Evolutionary conservation across 768 basidiomycete species (phyloP).

Genomic region (Russula ochroleuca): DNA sequence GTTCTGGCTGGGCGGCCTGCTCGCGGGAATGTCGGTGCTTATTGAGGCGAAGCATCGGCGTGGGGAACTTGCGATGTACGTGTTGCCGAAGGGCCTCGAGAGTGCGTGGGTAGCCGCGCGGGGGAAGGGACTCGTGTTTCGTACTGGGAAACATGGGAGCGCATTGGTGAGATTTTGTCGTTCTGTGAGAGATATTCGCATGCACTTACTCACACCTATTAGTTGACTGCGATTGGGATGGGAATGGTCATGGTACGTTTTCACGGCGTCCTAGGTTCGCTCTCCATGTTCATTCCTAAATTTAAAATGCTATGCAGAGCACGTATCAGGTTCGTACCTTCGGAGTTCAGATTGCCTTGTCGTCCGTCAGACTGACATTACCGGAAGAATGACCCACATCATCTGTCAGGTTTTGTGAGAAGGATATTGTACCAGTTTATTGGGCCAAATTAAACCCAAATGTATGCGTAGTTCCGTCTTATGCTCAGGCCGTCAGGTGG

Average conservation of each 20-base stretch:
- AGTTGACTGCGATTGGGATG: constrained; percentile 75
- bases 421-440: constrained; percentile 84
- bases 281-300: constrained; percentile 1
- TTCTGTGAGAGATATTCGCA: not conserved
- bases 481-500: not conserved
- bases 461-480: no score
- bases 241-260: constrained; percentile 80
- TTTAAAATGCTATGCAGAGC: constrained; percentile 13
- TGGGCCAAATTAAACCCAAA: constrained; percentile 60
- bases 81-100: constrained; percentile 84
- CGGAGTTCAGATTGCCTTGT: not conserved
- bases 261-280: not conserved
- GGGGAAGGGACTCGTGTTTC: constrained; percentile 70
- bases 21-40: constrained; percentile 73
- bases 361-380: not conserved
- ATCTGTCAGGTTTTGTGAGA: constrained; percentile 76
- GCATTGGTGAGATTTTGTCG: constrained; percentile 40
- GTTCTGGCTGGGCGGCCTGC: constrained; percentile 70
- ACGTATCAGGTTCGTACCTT: constrained; percentile 59
- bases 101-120: constrained; percentile 81
- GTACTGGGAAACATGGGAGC: constrained; percentile 66
- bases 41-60: constrained; percentile 86
- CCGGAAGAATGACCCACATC: constrained; percentile 62
- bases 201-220: constrained; percentile 27
- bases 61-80: constrained; percentile 89